Percentiles rank a stretch among this genome's conserved stretches.
Evolutionary conservation across 495 filamentous ascomycete species (phyloP).

Genomic region (Zalerion maritima): DNA sequence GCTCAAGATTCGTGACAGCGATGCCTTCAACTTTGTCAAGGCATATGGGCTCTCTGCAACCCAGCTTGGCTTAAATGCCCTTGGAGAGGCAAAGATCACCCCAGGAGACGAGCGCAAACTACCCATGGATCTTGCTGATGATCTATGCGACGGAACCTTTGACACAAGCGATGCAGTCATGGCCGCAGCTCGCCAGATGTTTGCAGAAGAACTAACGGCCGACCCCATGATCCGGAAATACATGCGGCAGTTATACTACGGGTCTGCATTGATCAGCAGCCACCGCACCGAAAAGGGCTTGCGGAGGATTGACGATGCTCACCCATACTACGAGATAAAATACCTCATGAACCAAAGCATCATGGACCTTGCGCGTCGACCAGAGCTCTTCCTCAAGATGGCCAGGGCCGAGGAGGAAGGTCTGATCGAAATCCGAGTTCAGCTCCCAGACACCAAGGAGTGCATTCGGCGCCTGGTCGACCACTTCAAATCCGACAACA

Average conservation of each 20-base stretch:
- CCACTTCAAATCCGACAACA: conserved; percentile 86
- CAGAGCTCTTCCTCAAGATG: conserved; percentile 88
- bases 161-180: conserved; percentile 61
- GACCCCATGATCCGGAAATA: conserved; percentile 84
- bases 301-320: conserved; percentile 86
- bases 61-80: conserved; percentile 69
- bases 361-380: conserved; percentile 59
- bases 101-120: conserved; percentile 64
- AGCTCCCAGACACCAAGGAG: conserved; percentile 55
- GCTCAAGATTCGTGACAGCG: conserved; percentile 67
- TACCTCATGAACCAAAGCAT: conserved; percentile 83
- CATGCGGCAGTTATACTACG: conserved; percentile 68
- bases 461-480: conserved; percentile 60
- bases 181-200: conserved; percentile 67
- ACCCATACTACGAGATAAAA: conserved; percentile 96
- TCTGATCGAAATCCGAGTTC: conserved; percentile 66
- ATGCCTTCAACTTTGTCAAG: conserved; percentile 66
- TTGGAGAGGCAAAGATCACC: conserved; percentile 62
- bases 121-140: conserved; percentile 78
- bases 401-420: conserved; percentile 91
- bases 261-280: conserved; percentile 67
- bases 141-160: conserved; percentile 55
- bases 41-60: conserved; percentile 86
- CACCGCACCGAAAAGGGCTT: conserved; percentile 85
- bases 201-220: conserved; percentile 76